A percentile compares a stretch with the other conserved stretches of the same genome.
Conservation (phyloP, 805 yeast species). For the Lipomyces anomalus region DNA sequence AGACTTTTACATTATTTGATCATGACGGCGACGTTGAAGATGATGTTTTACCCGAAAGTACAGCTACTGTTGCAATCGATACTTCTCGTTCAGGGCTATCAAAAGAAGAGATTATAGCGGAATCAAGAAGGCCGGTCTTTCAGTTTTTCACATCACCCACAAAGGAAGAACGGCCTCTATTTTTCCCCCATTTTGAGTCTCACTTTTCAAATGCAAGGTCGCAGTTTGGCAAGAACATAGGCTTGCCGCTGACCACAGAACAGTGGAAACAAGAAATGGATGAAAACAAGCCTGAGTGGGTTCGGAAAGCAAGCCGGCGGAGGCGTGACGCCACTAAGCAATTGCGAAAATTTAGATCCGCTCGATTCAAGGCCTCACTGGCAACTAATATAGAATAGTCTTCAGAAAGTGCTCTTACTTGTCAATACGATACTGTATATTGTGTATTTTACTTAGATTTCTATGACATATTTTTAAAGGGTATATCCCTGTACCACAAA, state of each 20-base stretch:
- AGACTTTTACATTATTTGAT: slow-evolving; percentile 42
- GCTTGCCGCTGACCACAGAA: slow-evolving; percentile 34
- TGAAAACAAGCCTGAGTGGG: slow-evolving; percentile 75
- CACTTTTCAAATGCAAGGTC: slow-evolving; percentile 85
- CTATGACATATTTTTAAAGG: too few relatives aligned
- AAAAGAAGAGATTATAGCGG: background rate
- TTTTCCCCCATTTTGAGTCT: slow-evolving; percentile 78
- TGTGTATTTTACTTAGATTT: too few relatives aligned
- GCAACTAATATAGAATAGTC: too few relatives aligned
- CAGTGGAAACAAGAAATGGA: slow-evolving; percentile 74
- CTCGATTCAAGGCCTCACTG: too few relatives aligned
- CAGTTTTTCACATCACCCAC: slow-evolving; percentile 24
- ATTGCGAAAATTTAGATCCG: slow-evolving; percentile 50
- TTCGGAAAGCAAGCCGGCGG: slow-evolving; percentile 65
- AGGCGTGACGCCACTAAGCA: slow-evolving; percentile 67
- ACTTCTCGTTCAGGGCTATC: background rate
- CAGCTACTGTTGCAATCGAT: background rate
- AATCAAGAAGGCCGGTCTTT: slow-evolving; percentile 21
- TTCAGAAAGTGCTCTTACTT: too few relatives aligned
- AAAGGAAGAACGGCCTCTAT: slow-evolving; percentile 47
- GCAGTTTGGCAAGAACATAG: slow-evolving; percentile 54
- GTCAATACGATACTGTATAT: too few relatives aligned
- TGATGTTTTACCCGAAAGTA: too few relatives aligned
- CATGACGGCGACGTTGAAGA: slow-evolving; percentile 33
- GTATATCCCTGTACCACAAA: too few relatives aligned